Percentiles rank a stretch among this genome's conserved stretches.
phyloP scores from a whole-genome alignment of 73 alveolate genomes.

The Paramecium pentaurelia region DNA sequence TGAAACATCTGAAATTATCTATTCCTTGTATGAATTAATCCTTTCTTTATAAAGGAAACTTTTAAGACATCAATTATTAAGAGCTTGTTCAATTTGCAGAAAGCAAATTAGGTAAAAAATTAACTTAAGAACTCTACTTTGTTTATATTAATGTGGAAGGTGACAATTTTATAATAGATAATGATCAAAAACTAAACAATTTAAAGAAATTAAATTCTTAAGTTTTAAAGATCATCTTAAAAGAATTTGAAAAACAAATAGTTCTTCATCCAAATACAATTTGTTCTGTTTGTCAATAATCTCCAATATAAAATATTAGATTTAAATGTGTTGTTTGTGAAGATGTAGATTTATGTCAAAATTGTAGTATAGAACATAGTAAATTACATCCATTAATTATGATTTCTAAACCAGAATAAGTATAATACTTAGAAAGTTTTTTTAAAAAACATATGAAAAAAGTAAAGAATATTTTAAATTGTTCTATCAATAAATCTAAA shows the following conservation, averaged over 20 bases:
- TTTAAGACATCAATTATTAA: background rate
- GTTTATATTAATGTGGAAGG: background rate
- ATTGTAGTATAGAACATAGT: background rate
- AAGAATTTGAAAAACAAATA: background rate
- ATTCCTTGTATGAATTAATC: background rate
- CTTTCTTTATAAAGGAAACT: background rate
- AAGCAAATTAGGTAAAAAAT: background rate
- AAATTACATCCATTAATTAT: background rate
- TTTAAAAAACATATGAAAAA: background rate
- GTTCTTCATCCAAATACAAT: background rate
- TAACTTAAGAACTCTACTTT: background rate
- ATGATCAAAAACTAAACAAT: background rate
- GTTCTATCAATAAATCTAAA: background rate
- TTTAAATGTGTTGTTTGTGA: background rate
- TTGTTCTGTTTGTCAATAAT: background rate
- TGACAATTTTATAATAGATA: background rate
- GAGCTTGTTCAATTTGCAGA: background rate
- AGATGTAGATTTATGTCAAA: background rate
- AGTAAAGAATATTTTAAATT: background rate
- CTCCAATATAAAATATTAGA: constrained; percentile 4
- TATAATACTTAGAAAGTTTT: background rate
- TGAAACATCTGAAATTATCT: background rate
- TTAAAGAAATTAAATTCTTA: background rate
- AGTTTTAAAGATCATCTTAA: background rate
- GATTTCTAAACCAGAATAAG: constrained; percentile 24